Evolutionary conservation across 441 rosid genomes (phyloP).

Genomic region (California macrophylla): DNA sequence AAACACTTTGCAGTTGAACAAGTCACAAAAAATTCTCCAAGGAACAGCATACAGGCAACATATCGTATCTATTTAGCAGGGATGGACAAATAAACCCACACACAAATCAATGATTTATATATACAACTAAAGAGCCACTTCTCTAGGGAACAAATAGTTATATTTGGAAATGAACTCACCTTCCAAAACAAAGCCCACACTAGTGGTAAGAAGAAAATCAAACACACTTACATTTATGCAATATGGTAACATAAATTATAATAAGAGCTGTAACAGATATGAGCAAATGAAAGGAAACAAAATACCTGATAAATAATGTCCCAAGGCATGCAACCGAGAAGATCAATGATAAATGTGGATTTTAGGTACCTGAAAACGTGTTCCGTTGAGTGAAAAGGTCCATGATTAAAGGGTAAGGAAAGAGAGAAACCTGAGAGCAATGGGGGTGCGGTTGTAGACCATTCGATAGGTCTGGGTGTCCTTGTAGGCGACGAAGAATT

Average conservation of each 20-base stretch:
- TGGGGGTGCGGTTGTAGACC: conserved; percentile 46
- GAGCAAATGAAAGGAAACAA: neutral
- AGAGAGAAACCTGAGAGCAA: conserved; percentile 55
- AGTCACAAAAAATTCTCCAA: neutral
- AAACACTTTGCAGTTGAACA: neutral
- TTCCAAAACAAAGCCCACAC: neutral
- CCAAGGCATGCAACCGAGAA: conserved; percentile 87
- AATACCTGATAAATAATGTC: conserved; percentile 75
- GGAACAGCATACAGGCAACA: neutral
- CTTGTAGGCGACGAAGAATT: conserved; percentile 59
- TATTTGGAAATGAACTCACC: neutral
- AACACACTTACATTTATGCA: neutral
- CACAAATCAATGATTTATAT: no score
- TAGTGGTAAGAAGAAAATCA: neutral
- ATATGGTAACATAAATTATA: neutral
- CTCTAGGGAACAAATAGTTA: neutral
- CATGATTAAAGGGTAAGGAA: neutral
- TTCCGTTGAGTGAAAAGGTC: neutral
- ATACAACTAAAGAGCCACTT: neutral
- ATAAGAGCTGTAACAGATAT: neutral
- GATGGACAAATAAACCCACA: neutral
- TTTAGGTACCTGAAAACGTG: conserved; percentile 54
- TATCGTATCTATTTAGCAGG: neutral
- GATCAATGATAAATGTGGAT: conserved; percentile 59
- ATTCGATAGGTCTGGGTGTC: conserved; percentile 58